Percentiles rank a stretch among this genome's conserved stretches.
Conservation (phyloP, 2,329 filamentous ascomycete species). For the Blastomyces gilchristii region DNA sequence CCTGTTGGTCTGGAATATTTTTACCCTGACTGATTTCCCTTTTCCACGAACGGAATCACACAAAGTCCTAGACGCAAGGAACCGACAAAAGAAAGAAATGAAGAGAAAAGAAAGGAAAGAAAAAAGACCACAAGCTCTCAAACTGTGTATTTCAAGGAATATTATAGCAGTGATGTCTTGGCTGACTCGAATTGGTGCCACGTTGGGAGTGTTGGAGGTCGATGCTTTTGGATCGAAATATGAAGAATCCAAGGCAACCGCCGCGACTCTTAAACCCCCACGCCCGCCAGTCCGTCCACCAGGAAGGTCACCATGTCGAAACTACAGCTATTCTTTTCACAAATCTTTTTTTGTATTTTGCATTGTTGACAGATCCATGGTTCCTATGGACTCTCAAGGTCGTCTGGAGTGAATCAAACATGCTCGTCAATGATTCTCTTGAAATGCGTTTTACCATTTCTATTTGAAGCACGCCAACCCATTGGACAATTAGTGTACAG, state of each 20-base stretch:
- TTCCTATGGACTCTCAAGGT: not conserved
- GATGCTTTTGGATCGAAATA: too few relatives aligned
- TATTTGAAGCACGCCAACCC: not conserved
- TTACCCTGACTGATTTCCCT: not conserved
- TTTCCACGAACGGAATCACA: not conserved
- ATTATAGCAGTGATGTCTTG: not conserved
- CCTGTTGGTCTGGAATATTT: not conserved
- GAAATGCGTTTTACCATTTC: not conserved
- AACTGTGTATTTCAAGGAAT: not conserved
- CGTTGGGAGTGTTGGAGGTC: not conserved
- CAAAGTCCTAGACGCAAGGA: too few relatives aligned
- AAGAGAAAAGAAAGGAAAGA: not conserved
- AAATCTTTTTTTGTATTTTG: not conserved
- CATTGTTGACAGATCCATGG: not conserved
- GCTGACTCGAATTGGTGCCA: not conserved
- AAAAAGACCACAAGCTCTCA: not conserved
- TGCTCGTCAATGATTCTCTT: not conserved
- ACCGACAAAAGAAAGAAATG: too few relatives aligned
- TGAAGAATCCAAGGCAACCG: too few relatives aligned
- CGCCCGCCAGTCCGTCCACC: too few relatives aligned
- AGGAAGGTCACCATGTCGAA: not conserved
- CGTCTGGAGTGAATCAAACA: too few relatives aligned
- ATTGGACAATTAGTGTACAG: not conserved
- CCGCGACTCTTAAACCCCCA: not conserved
- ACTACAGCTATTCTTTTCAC: not conserved